Percentiles rank a stretch among this genome's conserved stretches.
Evolutionary conservation across 331 rosid species (phyloP).

Genomic region (Malus hybrid): DNA sequence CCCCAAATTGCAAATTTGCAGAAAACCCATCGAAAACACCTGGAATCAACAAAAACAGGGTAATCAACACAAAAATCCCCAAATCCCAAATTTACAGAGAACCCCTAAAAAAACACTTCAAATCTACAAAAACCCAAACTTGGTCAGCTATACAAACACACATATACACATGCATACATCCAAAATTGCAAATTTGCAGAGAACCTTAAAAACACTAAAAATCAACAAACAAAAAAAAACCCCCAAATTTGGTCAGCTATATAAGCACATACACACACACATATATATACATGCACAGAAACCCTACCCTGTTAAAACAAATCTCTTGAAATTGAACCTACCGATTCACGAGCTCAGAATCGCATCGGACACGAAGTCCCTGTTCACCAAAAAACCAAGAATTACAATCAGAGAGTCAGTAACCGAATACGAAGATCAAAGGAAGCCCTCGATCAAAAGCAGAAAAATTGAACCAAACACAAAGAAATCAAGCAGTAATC

Average conservation of each 20-base stretch:
- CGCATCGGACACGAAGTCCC: slow-evolving; percentile 43
- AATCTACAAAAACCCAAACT: no score
- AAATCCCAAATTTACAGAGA: no score
- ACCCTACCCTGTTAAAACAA: slow-evolving; percentile 28
- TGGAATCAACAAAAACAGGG: no score
- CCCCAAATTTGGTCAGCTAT: background rate
- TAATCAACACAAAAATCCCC: no score
- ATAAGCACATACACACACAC: background rate
- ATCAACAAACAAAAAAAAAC: background rate
- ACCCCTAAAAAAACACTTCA: no score
- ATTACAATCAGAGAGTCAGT: background rate
- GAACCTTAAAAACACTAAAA: background rate
- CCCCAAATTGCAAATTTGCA: background rate
- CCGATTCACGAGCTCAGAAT: slow-evolving; percentile 47
- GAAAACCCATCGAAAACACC: no score
- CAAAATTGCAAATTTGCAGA: background rate
- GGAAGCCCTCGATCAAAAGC: background rate
- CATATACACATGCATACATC: no score
- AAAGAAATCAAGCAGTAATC: background rate
- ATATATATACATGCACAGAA: background rate
- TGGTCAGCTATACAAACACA: no score
- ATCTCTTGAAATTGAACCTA: slow-evolving; percentile 28
- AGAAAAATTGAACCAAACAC: background rate
- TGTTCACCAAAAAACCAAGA: background rate
- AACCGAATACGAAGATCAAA: background rate